A percentile compares a stretch with the other conserved stretches of the same genome.
Conservation (phyloP, 2,329 filamentous ascomycete species). For the Gremmenia infestans region DNA sequence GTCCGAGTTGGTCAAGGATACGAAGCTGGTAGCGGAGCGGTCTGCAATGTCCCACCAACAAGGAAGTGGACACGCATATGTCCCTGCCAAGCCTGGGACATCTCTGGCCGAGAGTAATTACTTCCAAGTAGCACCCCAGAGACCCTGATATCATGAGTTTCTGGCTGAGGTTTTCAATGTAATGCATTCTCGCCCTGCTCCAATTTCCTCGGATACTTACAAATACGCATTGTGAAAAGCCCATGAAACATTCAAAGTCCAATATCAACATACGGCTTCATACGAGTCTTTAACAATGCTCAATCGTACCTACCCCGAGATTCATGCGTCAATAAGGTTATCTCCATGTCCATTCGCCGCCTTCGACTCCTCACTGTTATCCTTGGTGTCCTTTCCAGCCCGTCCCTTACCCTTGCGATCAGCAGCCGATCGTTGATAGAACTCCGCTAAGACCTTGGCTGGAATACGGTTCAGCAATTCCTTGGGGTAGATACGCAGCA, state of each 20-base stretch:
- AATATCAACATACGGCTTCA: too few species aligned
- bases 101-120: background rate
- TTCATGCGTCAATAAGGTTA: slow-evolving; percentile 57
- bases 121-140: background rate
- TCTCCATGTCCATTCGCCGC: slow-evolving; percentile 42
- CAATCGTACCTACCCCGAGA: background rate
- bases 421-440: slow-evolving; percentile 65
- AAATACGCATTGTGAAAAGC: slow-evolving; percentile 9
- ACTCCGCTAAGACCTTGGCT: slow-evolving; percentile 76
- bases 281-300: too few species aligned
- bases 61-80: background rate
- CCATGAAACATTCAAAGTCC: slow-evolving; percentile 4
- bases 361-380: slow-evolving; percentile 32
- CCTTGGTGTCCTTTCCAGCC: slow-evolving; percentile 39
- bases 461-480: slow-evolving; percentile 95
- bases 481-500: slow-evolving; percentile 96
- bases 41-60: background rate
- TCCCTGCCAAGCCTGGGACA: background rate
- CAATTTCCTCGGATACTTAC: slow-evolving; percentile 17
- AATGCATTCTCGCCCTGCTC: slow-evolving; percentile 22
- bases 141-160: background rate
- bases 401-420: slow-evolving; percentile 60
- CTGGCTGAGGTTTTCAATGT: slow-evolving; percentile 9
- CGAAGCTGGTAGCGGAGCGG: background rate
- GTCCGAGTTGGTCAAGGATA: background rate